Evolutionary conservation across 2,329 filamentous ascomycete genomes (phyloP).

Genomic region (Elsinoe necatrix): DNA sequence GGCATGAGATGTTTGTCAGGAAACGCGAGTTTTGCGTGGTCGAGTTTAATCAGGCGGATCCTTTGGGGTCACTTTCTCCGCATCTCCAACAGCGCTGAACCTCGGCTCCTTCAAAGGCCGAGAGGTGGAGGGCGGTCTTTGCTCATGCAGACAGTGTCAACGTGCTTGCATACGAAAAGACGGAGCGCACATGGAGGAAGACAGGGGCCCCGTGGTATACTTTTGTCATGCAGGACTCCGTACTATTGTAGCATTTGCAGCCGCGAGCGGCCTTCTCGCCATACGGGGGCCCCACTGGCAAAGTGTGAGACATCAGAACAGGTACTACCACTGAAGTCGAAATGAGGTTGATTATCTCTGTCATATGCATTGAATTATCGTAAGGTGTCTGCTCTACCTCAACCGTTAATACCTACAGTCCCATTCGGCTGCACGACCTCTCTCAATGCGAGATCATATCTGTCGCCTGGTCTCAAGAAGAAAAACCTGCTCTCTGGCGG

Average conservation of each 20-base stretch:
- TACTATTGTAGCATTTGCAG: no score
- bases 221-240: no score
- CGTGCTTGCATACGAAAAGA: not conserved
- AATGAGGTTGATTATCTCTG: no score
- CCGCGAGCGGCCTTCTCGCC: no score
- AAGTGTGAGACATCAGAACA: no score
- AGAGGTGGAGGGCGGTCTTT: not conserved
- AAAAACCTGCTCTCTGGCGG: conserved; percentile 19
- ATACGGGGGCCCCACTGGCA: no score
- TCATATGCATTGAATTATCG: not conserved
- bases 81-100: not conserved
- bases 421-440: conserved; percentile 15
- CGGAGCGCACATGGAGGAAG: not conserved
- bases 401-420: not conserved
- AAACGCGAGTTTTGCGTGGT: not conserved
- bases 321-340: no score
- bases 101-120: conserved; percentile 1
- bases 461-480: conserved; percentile 20
- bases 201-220: no score
- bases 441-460: conserved; percentile 20
- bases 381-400: not conserved
- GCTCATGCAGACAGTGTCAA: not conserved
- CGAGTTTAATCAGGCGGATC: conserved; percentile 4
- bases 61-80: conserved; percentile 10
- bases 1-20: not conserved